Evolutionary conservation across 805 yeast species (phyloP).

Genomic region (Sugiyamaella mastotermitis): DNA sequence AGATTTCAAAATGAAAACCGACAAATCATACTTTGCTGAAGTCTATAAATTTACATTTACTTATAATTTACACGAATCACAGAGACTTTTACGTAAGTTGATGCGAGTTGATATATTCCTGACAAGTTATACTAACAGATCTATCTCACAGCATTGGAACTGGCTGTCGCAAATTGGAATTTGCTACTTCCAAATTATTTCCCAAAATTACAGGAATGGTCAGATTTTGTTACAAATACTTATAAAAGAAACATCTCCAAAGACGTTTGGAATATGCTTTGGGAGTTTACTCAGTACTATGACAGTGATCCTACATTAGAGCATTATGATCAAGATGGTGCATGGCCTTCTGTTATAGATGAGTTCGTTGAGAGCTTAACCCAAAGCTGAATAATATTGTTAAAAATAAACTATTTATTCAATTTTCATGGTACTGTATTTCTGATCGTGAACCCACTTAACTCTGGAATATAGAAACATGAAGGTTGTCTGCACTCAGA

Average conservation of each 20-base stretch:
- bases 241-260: constrained; percentile 47
- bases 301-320: constrained; percentile 45
- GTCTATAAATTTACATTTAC: constrained; percentile 70
- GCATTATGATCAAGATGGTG: constrained; percentile 68
- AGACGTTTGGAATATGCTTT: constrained; percentile 85
- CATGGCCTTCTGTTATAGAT: constrained; percentile 92
- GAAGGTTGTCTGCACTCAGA: no score
- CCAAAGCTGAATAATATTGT: not conserved
- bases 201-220: constrained; percentile 42
- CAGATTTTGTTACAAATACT: constrained; percentile 41
- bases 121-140: not conserved
- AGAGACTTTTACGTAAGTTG: constrained; percentile 41
- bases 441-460: no score
- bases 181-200: constrained; percentile 47
- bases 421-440: no score
- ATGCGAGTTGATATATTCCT: not conserved
- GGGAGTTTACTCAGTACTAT: constrained; percentile 51
- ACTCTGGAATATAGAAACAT: no score
- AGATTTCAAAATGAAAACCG: constrained; percentile 27
- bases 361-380: constrained; percentile 60
- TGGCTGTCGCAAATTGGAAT: constrained; percentile 73
- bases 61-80: constrained; percentile 56
- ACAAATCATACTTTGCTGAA: constrained; percentile 37
- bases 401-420: no score
- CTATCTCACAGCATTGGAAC: constrained; percentile 36